Percentiles rank a stretch among this genome's conserved stretches.
Evolutionary conservation across 2,329 filamentous ascomycete genomes (phyloP).

Genomic region (Fonsecaea nubica): DNA sequence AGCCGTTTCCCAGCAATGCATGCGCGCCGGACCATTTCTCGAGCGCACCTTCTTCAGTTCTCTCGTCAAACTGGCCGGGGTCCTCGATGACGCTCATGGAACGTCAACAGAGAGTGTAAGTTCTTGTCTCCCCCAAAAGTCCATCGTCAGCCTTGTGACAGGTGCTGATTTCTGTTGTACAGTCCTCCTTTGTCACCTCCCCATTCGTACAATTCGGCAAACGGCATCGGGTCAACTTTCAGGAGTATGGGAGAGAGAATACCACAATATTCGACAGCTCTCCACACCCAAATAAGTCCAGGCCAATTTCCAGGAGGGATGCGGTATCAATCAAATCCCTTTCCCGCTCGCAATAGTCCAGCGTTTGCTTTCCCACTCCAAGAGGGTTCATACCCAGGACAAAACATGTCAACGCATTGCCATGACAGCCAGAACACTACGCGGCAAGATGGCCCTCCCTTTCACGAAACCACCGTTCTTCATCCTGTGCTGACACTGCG

Average conservation of each 20-base stretch:
- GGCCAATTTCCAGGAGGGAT: conserved; percentile 18
- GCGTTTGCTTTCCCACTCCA: conserved; percentile 38
- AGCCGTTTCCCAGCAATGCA: conserved; percentile 45
- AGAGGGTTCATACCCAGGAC: conserved; percentile 38
- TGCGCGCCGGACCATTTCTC: conserved; percentile 34
- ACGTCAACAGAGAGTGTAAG: conserved; percentile 49
- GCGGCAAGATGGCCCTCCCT: conserved; percentile 51
- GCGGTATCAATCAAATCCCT: conserved; percentile 27
- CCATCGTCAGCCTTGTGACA: conserved; percentile 17
- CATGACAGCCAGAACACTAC: conserved; percentile 38
- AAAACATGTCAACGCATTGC: conserved; percentile 29
- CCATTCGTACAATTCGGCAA: conserved; percentile 30
- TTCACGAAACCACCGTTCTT: conserved; percentile 49
- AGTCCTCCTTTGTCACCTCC: conserved; percentile 38
- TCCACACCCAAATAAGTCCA: conserved; percentile 29
- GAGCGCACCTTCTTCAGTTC: conserved; percentile 37
- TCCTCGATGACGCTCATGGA: conserved; percentile 34
- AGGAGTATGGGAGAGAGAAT: conserved; percentile 50
- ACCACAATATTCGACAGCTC: conserved; percentile 26
- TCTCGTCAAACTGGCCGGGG: conserved; percentile 39
- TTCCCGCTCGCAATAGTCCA: conserved; percentile 27
- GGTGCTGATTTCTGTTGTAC: conserved; percentile 27
- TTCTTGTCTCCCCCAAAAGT: conserved; percentile 17
- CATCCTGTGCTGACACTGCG: conserved; percentile 46
- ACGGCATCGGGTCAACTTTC: conserved; percentile 35